Evolutionary conservation across 805 yeast species (phyloP).

Genomic region (Saccharomycopsis oosterbeekiorum): DNA sequence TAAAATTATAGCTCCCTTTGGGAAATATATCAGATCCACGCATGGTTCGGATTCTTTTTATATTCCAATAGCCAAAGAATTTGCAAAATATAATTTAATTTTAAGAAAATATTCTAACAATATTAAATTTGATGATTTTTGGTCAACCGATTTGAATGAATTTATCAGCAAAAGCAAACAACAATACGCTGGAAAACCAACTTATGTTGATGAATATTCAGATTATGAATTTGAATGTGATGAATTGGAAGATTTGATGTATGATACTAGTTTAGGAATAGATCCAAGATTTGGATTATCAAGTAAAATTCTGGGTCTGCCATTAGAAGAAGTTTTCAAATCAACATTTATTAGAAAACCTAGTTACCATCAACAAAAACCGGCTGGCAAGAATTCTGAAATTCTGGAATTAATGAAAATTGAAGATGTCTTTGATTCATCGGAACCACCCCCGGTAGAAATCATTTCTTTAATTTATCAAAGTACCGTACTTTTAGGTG

Average conservation of each 20-base stretch:
- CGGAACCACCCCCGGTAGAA: neutral
- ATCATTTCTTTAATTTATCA: slow-evolving; percentile 50
- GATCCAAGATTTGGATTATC: slow-evolving; percentile 2
- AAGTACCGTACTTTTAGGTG: slow-evolving; percentile 50
- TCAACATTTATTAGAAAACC: slow-evolving; percentile 21
- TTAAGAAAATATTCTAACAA: slow-evolving; percentile 17
- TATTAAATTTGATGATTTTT: slow-evolving; percentile 18
- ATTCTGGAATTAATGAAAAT: slow-evolving; percentile 13
- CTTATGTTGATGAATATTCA: slow-evolving; percentile 13
- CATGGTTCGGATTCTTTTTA: slow-evolving; percentile 3
- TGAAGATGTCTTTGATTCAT: slow-evolving; percentile 20
- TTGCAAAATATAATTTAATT: slow-evolving; percentile 2
- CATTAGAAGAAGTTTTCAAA: neutral
- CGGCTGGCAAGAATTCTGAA: neutral
- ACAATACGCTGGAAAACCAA: slow-evolving; percentile 6
- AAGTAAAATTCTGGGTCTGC: neutral
- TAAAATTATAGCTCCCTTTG: slow-evolving; percentile 2
- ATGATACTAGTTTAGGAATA: slow-evolving; percentile 2
- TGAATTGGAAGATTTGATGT: slow-evolving; percentile 15
- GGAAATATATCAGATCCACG: neutral
- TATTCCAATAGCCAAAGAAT: slow-evolving; percentile 2
- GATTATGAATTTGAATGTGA: slow-evolving; percentile 15
- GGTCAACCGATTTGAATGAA: neutral
- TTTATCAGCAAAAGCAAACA: slow-evolving; percentile 4
- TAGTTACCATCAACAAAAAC: slow-evolving; percentile 17